These are phyloP conservation scores for Warburgia ugandensis DNA, from an alignment of 164 flowering plant species.

Conservation along the genomic window DNA sequence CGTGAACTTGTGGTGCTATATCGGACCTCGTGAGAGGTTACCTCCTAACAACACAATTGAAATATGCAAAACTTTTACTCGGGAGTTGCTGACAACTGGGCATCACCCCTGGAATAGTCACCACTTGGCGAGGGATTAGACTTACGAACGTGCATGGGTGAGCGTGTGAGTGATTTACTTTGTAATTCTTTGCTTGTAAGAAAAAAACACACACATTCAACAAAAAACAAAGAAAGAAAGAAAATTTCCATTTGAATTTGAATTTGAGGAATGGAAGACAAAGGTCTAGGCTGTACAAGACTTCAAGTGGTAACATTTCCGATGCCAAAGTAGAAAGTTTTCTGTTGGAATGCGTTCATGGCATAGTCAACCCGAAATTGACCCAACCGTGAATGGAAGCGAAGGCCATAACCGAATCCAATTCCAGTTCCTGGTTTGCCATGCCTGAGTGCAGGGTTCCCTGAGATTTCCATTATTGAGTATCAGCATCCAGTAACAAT, in stretches of 20 bases:
- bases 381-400: conserved; percentile 56
- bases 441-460: conserved; percentile 79
- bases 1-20: too few species aligned
- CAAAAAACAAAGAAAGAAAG: background rate
- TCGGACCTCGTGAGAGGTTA: too few species aligned
- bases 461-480: conserved; percentile 43
- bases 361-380: conserved; percentile 76
- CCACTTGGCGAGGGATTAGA: too few species aligned
- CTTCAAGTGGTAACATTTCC: conserved; percentile 50
- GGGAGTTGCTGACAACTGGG: too few species aligned
- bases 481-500: too few species aligned
- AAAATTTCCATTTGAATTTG: background rate
- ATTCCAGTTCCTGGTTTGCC: conserved; percentile 87
- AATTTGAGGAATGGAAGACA: background rate
- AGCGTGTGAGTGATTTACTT: too few species aligned
- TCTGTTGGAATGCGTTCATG: conserved; percentile 66
- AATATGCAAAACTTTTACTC: too few species aligned
- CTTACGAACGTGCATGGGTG: too few species aligned
- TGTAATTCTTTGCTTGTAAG: too few species aligned
- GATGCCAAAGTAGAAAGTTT: conserved; percentile 66
- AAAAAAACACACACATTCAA: too few species aligned
- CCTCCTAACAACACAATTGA: too few species aligned
- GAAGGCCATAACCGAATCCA: conserved; percentile 76
- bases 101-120: too few species aligned
- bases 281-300: background rate